Evolutionary conservation across 495 filamentous ascomycete genomes (phyloP).

Genomic region (Penicillium pancosmium): DNA sequence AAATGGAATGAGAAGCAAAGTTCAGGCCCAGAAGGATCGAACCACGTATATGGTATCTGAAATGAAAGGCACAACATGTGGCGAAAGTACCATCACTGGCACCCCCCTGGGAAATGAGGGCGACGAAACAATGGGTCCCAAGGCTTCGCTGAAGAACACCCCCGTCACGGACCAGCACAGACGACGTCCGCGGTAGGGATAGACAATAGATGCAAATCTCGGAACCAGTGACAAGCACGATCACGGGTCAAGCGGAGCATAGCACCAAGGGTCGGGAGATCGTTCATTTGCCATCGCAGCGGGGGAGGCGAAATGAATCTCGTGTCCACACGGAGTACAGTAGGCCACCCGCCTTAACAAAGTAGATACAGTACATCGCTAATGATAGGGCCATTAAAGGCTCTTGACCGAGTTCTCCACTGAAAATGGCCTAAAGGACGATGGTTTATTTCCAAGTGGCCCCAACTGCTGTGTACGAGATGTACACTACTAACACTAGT

Average conservation of each 20-base stretch:
- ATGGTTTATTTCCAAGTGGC: neutral
- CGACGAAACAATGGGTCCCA: neutral
- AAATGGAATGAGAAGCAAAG: neutral
- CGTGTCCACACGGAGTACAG: neutral
- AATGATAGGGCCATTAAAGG: neutral
- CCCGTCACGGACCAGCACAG: neutral
- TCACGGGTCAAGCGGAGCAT: neutral
- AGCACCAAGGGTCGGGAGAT: neutral
- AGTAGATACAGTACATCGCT: too few relatives aligned
- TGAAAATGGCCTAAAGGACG: neutral
- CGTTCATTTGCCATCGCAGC: conserved; percentile 24
- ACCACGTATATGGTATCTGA: neutral
- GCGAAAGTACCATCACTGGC: neutral
- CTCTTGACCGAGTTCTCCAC: neutral
- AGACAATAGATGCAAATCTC: neutral
- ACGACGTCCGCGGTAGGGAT: neutral
- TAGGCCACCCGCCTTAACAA: too few relatives aligned
- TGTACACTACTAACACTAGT: neutral
- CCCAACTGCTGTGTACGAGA: neutral
- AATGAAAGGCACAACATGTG: neutral
- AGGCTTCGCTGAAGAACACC: conserved; percentile 2
- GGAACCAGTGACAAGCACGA: conserved; percentile 11
- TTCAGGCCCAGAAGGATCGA: neutral
- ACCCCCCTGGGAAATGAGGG: neutral
- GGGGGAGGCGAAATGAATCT: conserved; percentile 21